phyloP scores from a whole-genome alignment of 1,139 yeast species.

The Hansenula sp. region DNA sequence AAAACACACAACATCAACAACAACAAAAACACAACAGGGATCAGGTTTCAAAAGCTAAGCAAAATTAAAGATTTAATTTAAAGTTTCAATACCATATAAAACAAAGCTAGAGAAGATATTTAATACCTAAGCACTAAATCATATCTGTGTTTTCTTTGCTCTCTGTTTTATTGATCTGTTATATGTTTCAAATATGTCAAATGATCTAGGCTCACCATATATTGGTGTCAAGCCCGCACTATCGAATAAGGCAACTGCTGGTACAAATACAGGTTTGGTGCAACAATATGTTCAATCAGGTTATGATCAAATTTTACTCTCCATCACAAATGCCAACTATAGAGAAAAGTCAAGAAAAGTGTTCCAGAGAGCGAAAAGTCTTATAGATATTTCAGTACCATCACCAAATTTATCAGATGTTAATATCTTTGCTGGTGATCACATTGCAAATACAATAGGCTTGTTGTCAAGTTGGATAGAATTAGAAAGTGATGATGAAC shows the following conservation, averaged over 20 bases:
- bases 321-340: slow-evolving; percentile 41
- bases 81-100: too few relatives aligned
- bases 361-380: slow-evolving; percentile 29
- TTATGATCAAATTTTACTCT: slow-evolving; percentile 36
- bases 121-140: too few relatives aligned
- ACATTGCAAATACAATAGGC: slow-evolving; percentile 41
- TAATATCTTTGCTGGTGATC: slow-evolving; percentile 31
- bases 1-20: background rate
- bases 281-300: slow-evolving; percentile 15
- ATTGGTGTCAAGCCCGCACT: slow-evolving; percentile 22
- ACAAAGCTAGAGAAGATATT: too few relatives aligned
- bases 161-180: background rate
- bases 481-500: slow-evolving; percentile 45
- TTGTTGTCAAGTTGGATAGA: slow-evolving; percentile 63
- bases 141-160: too few relatives aligned
- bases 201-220: slow-evolving; percentile 9
- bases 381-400: slow-evolving; percentile 28
- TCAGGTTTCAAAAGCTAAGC: too few relatives aligned
- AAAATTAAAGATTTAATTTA: too few relatives aligned
- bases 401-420: slow-evolving; percentile 37
- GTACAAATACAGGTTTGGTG: slow-evolving; percentile 11
- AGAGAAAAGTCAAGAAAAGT: slow-evolving; percentile 34
- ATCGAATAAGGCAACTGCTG: slow-evolving; percentile 11
- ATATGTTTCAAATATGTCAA: slow-evolving; percentile 1
- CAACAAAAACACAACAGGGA: background rate